Conservation (phyloP, 2,329 filamentous ascomycete genomes). For the Paecilomyces sp. region DNA sequence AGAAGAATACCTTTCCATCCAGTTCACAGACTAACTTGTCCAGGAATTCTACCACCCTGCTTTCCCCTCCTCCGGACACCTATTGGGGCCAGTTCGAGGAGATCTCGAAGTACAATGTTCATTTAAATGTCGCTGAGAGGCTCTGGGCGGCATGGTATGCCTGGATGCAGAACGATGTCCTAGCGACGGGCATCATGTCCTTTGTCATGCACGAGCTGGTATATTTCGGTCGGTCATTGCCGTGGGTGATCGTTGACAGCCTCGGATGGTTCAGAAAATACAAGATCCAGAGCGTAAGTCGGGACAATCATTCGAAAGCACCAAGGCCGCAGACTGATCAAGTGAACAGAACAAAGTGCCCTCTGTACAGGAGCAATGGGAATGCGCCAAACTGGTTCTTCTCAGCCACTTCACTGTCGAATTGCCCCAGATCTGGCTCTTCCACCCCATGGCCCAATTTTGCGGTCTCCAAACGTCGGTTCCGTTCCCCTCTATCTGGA, state of each 20-base stretch:
- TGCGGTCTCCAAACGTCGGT: conserved; percentile 83
- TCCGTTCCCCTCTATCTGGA: conserved; percentile 78
- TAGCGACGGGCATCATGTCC: conserved; percentile 96
- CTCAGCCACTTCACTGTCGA: conserved; percentile 96
- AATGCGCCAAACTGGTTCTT: conserved; percentile 87
- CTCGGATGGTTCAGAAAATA: conserved; percentile 85
- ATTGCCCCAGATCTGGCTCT: conserved; percentile 95
- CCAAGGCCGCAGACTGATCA: neutral
- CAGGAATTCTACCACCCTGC: conserved; percentile 43
- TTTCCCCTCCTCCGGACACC: conserved; percentile 42
- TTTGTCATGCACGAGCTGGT: conserved; percentile 90
- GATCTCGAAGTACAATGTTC: conserved; percentile 67
- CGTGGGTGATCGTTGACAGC: conserved; percentile 86
- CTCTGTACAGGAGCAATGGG: conserved; percentile 86
- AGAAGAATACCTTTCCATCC: no score
- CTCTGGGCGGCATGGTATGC: conserved; percentile 96
- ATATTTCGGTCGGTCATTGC: conserved; percentile 87
- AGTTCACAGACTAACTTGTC: neutral
- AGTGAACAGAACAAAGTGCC: conserved; percentile 68
- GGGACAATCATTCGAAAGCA: neutral
- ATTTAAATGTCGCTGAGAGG: conserved; percentile 78
- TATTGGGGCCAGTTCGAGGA: conserved; percentile 62
- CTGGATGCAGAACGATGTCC: conserved; percentile 94
- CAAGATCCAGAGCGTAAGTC: conserved; percentile 80
- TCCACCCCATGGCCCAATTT: conserved; percentile 92